Percentiles rank a stretch among this genome's conserved stretches.
Conservation (phyloP, 768 basidiomycete species). For the Stropharia rugosoannulata region DNA sequence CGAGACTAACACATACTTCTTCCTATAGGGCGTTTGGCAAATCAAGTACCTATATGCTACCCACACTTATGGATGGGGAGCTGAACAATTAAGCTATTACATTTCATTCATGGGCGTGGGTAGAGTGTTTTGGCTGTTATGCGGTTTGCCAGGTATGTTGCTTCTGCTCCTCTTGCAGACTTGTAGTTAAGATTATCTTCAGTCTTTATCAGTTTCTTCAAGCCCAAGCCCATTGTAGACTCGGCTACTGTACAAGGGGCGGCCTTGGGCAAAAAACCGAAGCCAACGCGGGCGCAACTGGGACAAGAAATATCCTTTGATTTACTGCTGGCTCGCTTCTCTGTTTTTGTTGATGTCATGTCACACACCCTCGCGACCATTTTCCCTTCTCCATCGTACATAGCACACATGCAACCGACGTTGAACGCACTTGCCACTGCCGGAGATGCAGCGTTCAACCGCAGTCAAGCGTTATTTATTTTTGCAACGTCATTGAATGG, state of each 20-base stretch:
- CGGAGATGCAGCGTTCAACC: constrained; percentile 12
- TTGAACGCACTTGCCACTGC: constrained; percentile 1
- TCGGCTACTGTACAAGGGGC: neutral
- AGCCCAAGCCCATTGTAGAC: constrained; percentile 30
- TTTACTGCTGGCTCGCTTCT: constrained; percentile 56
- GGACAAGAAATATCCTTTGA: constrained; percentile 72
- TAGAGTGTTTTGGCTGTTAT: constrained; percentile 60
- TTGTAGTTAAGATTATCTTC: neutral
- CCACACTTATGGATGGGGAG: constrained; percentile 70
- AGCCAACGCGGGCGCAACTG: constrained; percentile 52
- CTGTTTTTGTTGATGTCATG: constrained; percentile 63
- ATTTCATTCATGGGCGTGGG: constrained; percentile 65
- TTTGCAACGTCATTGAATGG: constrained; percentile 56
- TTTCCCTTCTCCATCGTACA: constrained; percentile 43
- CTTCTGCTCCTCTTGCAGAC: neutral
- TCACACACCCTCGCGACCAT: constrained; percentile 61
- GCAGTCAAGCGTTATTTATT: constrained; percentile 56
- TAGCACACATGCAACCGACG: constrained; percentile 20
- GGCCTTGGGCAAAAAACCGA: constrained; percentile 31
- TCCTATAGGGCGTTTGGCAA: constrained; percentile 64
- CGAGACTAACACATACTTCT: neutral
- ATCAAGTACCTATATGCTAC: constrained; percentile 82
- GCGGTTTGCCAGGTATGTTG: constrained; percentile 39
- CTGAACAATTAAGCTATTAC: constrained; percentile 74
- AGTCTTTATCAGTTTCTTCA: constrained; percentile 67